Evolutionary conservation across 106 monocot species (phyloP), one percentile per base, ranked within the genome.

Genomic region (Acorus calamus): DNA sequence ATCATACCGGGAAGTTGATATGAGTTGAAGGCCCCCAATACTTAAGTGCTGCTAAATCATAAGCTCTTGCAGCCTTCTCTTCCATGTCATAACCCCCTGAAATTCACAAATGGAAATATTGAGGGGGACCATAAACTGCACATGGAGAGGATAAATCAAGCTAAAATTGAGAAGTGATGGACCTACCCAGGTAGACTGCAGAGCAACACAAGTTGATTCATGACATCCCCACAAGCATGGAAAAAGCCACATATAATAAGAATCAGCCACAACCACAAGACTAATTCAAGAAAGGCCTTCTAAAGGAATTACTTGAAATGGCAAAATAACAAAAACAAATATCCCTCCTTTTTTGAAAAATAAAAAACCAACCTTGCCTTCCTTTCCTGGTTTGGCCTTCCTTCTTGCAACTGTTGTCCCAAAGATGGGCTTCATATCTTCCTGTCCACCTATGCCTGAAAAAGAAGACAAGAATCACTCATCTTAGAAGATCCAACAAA

Each of bases 351-450:
- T 28, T 28, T 28, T 0, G 1, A 28, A 28, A 28, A 28, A 28
- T 28, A 28, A 28, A 28, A 28, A 28, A 52, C 86, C 14, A 70
- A 98, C 96, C 96, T 92, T 98, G 96, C 63, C 91, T 91, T 62
- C 96, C 96, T 72, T 98, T 98, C 76, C 96, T 98, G 11, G 91
- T 88, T 60, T 98, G 96, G 11, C 96, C 96, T 85, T 98, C 96
- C 66, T 88, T 98, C 83, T 98, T 98, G 85, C 96, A 98, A 64
- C 87, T 92, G 72, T 98, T 98, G 58, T 96, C 96, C 96, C 94
- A 96, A 4, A 96, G 87, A 74, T 96, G 94, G 4, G 94, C 94
- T 79, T 96, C 94, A 76, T 96, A 96, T 77, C 94, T 87, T 43
- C 94, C 94, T 65, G 94, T 96, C 94, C 94, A 98, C 69, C 96